Percentiles rank a stretch among this genome's conserved stretches.
phyloP scores from a whole-genome alignment of 768 basidiomycete species.

The Pisolithus marmoratus region DNA sequence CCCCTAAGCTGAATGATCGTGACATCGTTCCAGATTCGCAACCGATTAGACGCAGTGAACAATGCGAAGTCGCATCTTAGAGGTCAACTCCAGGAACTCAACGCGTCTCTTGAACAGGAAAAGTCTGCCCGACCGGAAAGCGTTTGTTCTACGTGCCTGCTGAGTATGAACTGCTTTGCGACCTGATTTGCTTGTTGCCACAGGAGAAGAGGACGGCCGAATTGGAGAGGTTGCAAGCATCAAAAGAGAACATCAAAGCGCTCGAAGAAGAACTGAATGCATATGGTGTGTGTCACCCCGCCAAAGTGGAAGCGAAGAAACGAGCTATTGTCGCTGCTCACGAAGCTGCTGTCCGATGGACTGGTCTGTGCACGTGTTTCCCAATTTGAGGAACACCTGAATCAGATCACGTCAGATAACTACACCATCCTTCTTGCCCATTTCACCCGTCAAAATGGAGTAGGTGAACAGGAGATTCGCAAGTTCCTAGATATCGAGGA shows the following conservation, averaged over 20 bases:
- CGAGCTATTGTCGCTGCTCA: slow-evolving; percentile 70
- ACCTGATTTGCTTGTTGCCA: not conserved
- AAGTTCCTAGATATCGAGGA: slow-evolving; percentile 61
- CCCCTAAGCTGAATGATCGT: not conserved
- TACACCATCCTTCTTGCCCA: slow-evolving; percentile 59
- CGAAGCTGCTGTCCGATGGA: slow-evolving; percentile 84
- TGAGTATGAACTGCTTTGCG: not conserved
- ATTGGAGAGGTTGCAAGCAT: slow-evolving; percentile 42
- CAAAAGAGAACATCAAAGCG: slow-evolving; percentile 42
- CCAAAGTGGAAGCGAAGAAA: slow-evolving; percentile 70
- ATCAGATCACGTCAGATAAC: slow-evolving; percentile 45
- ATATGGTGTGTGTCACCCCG: slow-evolving; percentile 83
- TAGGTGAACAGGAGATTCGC: slow-evolving; percentile 58
- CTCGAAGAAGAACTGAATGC: slow-evolving; percentile 66
- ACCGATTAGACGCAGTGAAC: slow-evolving; percentile 45
- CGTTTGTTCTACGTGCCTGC: slow-evolving; percentile 29
- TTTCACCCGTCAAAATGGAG: slow-evolving; percentile 57
- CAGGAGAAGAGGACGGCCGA: slow-evolving; percentile 55
- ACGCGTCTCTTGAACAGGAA: slow-evolving; percentile 43
- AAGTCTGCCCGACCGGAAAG: slow-evolving; percentile 51
- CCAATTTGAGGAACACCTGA: not conserved
- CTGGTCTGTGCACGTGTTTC: slow-evolving; percentile 49
- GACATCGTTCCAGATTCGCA: slow-evolving; percentile 45
- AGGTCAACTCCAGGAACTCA: slow-evolving; percentile 47
- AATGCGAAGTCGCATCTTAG: slow-evolving; percentile 39